Base-by-base conservation (phyloP, 192 early-diverging fungal species). In the Coemansia sp. region DNA sequence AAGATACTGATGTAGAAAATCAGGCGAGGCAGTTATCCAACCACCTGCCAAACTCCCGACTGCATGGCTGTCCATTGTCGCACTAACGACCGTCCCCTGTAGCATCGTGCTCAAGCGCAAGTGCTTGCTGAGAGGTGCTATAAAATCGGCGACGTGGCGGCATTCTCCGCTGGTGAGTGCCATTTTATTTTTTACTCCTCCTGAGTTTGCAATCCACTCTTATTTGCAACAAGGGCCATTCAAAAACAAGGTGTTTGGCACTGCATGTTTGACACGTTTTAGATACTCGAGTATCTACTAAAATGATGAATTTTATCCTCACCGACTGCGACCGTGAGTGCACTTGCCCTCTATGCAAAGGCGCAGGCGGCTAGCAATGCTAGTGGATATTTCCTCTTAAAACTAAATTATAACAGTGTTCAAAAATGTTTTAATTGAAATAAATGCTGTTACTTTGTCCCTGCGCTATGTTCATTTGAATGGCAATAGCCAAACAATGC, bases 241-340 rank as follows among this genome's bases (percentile, higher is more conserved):
- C 5, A 19, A n/a, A 6, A 48, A 4, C 15, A 48, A 19, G 19
- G n/a, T 17, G 46, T 4, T n/a, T n/a, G 40, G 3, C 40, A 42
- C 12, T 42, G 4, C 40, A 40, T 40, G 38, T 40, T 40, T 14
- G 38, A 9, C 38, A 12, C 38, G 14, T 40, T 40, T 14, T 9
- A 14, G 38, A 40, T 40, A 12, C 38, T 40, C 14, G 38, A 9
- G 38, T 14, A 40, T 47, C 44, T 47, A 17, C 44, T 14, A 26
- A 53, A 23, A 60, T 48, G 59, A 15, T 48, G 25, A 3, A 14
- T 60, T 19, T 48, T 28, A 17, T 25, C 7, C 19, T 25, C 44
- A 36, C 44, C 12, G 62, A 68, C 60, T 68, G 62, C 31, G 71
- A 74, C 56, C 61, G 71, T 34, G 65, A 74, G 34, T 74, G 71